phyloP scores from a whole-genome alignment of 441 rosid species.

The Cnidoscolus chayamansa region DNA sequence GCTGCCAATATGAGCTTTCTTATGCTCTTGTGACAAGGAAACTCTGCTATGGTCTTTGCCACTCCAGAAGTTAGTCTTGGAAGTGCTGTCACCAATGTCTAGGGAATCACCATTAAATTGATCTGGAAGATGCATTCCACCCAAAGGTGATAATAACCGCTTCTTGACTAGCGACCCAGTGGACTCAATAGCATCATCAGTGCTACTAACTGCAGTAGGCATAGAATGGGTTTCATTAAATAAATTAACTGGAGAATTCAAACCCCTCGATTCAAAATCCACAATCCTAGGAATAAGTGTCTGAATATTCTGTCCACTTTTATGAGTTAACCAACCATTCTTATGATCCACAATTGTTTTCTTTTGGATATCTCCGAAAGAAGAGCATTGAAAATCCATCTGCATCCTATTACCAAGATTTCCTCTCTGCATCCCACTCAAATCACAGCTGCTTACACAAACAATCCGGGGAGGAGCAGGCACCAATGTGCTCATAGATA shows the following conservation, averaged over 20 bases:
- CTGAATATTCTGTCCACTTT: constrained; percentile 34
- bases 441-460: constrained; percentile 33
- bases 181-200: constrained; percentile 25
- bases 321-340: constrained; percentile 31
- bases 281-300: constrained; percentile 42
- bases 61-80: constrained; percentile 22
- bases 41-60: constrained; percentile 21
- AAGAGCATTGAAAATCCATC: constrained; percentile 36
- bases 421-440: constrained; percentile 36
- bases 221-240: constrained; percentile 32
- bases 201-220: constrained; percentile 31
- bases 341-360: constrained; percentile 33
- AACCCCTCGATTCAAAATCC: constrained; percentile 41
- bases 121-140: constrained; percentile 39
- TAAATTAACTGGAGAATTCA: constrained; percentile 27
- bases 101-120: constrained; percentile 36
- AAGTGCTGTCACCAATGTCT: constrained; percentile 34
- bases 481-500: constrained; percentile 40
- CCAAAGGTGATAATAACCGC: constrained; percentile 46
- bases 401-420: constrained; percentile 32
- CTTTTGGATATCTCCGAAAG: constrained; percentile 39
- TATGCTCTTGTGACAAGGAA: constrained; percentile 39
- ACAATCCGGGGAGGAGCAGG: constrained; percentile 31
- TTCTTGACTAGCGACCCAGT: constrained; percentile 41
- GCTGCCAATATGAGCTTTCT: constrained; percentile 47